Evolutionary conservation across 225 moss, liverwort and hornwort genomes (phyloP).

Genomic region (Ulota crispa): DNA sequence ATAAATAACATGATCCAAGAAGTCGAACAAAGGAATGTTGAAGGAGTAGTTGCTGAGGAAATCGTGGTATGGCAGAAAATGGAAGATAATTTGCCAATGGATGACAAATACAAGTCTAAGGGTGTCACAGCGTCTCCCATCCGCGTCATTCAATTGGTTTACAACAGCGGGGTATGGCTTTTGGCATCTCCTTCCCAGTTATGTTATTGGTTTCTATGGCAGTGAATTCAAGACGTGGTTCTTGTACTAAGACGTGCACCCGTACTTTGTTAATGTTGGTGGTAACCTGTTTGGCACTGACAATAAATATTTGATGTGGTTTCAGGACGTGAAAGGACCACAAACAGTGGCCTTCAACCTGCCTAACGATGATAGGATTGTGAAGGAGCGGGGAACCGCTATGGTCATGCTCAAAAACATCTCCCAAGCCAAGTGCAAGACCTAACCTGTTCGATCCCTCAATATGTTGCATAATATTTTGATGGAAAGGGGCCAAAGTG

Average conservation of each 20-base stretch:
- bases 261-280: slow-evolving; percentile 4
- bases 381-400: slow-evolving; percentile 89
- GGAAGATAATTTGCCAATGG: slow-evolving; percentile 92
- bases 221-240: background rate
- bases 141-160: slow-evolving; percentile 92
- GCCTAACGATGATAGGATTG: slow-evolving; percentile 92
- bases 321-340: slow-evolving; percentile 89
- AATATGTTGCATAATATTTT: slow-evolving; percentile 7
- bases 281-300: background rate
- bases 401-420: slow-evolving; percentile 96
- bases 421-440: slow-evolving; percentile 82
- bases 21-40: background rate
- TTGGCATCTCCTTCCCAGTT: background rate
- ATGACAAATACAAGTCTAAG: slow-evolving; percentile 73
- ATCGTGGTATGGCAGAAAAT: slow-evolving; percentile 62
- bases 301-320: slow-evolving; percentile 14
- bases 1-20: background rate
- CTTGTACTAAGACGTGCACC: background rate
- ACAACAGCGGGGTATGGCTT: slow-evolving; percentile 80
- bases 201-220: background rate
- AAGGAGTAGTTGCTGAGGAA: slow-evolving; percentile 20
- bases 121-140: slow-evolving; percentile 84
- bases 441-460: slow-evolving; percentile 21
- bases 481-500: background rate
- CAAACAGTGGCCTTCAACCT: slow-evolving; percentile 98